These are phyloP conservation scores for Pseudocercospora fuligena DNA, from an alignment of 2,329 filamentous ascomycete genomes.

Conservation along the genomic window DNA sequence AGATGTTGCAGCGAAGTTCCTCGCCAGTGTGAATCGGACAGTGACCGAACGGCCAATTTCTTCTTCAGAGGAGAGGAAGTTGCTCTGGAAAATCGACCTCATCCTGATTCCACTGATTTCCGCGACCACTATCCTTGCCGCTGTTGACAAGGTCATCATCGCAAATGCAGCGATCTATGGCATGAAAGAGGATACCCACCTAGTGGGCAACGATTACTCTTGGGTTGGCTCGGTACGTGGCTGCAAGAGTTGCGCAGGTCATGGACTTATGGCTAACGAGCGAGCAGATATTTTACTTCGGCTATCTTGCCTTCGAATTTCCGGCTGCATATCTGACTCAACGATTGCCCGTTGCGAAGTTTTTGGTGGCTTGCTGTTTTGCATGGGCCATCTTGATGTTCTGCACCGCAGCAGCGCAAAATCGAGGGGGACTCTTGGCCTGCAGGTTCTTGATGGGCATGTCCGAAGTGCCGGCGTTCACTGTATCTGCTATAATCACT, in stretches of 20 bases:
- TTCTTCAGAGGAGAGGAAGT: conserved; percentile 14
- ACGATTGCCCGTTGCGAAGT: conserved; percentile 50
- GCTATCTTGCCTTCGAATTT: conserved; percentile 52
- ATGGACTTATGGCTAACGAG: neutral
- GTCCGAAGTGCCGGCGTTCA: conserved; percentile 19
- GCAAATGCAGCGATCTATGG: conserved; percentile 32
- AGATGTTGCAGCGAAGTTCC: conserved; percentile 40
- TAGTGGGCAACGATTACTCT: conserved; percentile 55
- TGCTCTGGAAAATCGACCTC: conserved; percentile 18
- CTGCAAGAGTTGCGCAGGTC: neutral
- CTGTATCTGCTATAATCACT: conserved; percentile 56
- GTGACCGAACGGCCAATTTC: conserved; percentile 35
- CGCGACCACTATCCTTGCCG: conserved; percentile 14
- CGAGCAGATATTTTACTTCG: conserved; percentile 53
- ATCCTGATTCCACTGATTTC: conserved; percentile 19
- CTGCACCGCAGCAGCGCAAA: conserved; percentile 26
- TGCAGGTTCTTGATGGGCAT: conserved; percentile 45
- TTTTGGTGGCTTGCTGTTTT: conserved; percentile 34
- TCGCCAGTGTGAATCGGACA: conserved; percentile 33
- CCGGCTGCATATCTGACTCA: conserved; percentile 50
- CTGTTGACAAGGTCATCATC: conserved; percentile 22
- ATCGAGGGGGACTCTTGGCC: conserved; percentile 38
- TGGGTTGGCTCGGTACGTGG: conserved; percentile 46
- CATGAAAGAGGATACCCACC: conserved; percentile 48
- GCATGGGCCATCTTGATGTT: conserved; percentile 19